Conservation (phyloP, 225 moss, liverwort and hornwort species). For the Lunularia cruciata region DNA sequence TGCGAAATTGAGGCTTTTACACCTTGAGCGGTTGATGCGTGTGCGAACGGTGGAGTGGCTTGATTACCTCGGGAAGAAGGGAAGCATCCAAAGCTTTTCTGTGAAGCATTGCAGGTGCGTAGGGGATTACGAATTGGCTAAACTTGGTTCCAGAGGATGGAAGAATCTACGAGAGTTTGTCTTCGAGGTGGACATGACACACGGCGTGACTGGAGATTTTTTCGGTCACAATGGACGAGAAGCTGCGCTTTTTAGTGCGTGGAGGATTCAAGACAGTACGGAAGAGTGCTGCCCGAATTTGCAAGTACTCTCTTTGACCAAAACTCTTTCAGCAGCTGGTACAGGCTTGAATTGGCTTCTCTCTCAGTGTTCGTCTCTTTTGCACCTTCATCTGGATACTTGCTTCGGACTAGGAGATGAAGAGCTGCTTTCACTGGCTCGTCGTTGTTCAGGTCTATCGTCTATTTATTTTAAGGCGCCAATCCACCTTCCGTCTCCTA, state of each 20-base stretch:
- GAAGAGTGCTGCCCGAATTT: slow-evolving; percentile 31
- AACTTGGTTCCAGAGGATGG: slow-evolving; percentile 47
- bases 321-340: slow-evolving; percentile 42
- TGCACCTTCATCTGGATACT: slow-evolving; percentile 34
- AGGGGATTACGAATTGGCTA: slow-evolving; percentile 43
- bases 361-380: slow-evolving; percentile 39
- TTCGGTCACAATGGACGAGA: slow-evolving; percentile 41
- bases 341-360: slow-evolving; percentile 47
- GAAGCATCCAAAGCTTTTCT: slow-evolving; percentile 37
- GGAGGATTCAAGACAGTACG: slow-evolving; percentile 15
- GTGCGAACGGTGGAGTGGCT: slow-evolving; percentile 57
- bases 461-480: slow-evolving; percentile 40
- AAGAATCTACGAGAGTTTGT: slow-evolving; percentile 43
- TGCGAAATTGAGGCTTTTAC: slow-evolving; percentile 35
- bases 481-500: slow-evolving; percentile 14
- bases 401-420: slow-evolving; percentile 47
- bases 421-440: slow-evolving; percentile 29
- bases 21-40: slow-evolving; percentile 44
- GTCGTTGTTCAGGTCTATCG: slow-evolving; percentile 28
- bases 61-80: slow-evolving; percentile 42
- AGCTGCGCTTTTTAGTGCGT: slow-evolving; percentile 16
- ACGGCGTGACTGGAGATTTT: slow-evolving; percentile 43
- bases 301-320: slow-evolving; percentile 33
- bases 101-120: slow-evolving; percentile 51
- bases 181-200: slow-evolving; percentile 45